Conservation (phyloP, 306 rosid genomes). For the Gynostemma pentaphyllum region DNA sequence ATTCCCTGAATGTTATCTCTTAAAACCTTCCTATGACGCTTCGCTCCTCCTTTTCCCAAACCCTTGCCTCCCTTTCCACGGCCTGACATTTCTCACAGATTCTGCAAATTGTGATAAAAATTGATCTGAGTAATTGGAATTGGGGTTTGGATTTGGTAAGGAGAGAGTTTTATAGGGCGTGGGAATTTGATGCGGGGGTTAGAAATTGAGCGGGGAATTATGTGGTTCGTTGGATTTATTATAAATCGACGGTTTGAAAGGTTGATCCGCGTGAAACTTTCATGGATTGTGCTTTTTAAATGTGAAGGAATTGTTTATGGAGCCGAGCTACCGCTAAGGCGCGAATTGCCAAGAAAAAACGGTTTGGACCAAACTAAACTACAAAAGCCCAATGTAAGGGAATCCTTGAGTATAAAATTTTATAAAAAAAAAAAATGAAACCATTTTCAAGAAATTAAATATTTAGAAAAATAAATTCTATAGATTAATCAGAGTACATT, state of each 20-base stretch:
- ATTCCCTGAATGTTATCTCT: slow-evolving; percentile 21
- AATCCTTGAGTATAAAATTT: no score
- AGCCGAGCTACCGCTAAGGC: no score
- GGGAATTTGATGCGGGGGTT: not conserved
- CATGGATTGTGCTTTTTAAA: not conserved
- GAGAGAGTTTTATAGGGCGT: not conserved
- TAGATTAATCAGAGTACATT: no score
- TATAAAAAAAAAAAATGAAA: no score
- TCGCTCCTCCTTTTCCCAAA: slow-evolving; percentile 24
- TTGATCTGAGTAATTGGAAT: not conserved
- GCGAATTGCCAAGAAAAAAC: not conserved
- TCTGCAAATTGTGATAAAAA: no score
- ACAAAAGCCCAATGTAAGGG: no score
- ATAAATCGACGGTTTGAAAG: not conserved
- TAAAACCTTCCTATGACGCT: slow-evolving; percentile 19
- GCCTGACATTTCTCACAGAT: slow-evolving; percentile 12
- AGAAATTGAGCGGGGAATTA: not conserved
- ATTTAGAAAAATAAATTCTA: no score
- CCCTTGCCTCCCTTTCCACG: slow-evolving; percentile 31
- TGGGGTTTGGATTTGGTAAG: not conserved
- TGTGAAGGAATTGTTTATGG: no score
- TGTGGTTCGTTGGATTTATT: not conserved
- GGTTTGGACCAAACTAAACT: no score
- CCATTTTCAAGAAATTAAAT: no score
- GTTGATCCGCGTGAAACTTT: not conserved